Percentiles rank a stretch among this genome's conserved stretches.
Conservation (phyloP, 495 filamentous ascomycete species). For the Neurospora pannonica region DNA sequence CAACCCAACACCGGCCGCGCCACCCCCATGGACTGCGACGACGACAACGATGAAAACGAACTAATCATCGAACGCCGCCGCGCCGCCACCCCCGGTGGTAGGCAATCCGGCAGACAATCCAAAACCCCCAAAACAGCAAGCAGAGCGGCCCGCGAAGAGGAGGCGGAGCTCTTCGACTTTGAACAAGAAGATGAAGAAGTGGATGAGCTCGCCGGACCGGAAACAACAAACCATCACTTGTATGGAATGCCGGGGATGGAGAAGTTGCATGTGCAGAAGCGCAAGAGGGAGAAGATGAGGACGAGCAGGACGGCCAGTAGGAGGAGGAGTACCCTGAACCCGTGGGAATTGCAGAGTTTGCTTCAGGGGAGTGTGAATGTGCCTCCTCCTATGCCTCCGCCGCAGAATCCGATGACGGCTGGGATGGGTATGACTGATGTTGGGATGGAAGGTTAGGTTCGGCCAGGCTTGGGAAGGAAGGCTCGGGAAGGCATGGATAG, state of each 20-base stretch:
- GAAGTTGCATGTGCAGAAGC: conserved; percentile 28
- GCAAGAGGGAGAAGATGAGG: conserved; percentile 27
- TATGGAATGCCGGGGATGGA: neutral
- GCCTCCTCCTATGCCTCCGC: neutral
- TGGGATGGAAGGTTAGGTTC: neutral
- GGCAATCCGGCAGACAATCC: neutral
- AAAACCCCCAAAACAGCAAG: neutral
- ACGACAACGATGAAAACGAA: conserved; percentile 8
- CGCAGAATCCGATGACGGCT: neutral
- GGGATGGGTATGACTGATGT: neutral
- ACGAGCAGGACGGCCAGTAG: conserved; percentile 40
- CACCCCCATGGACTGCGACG: neutral
- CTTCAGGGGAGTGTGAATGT: conserved; percentile 13
- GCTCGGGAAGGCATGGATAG: neutral
- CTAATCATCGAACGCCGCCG: neutral
- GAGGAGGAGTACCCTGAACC: conserved; percentile 60
- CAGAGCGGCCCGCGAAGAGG: neutral
- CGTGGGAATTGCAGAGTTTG: conserved; percentile 55
- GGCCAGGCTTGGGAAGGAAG: neutral
- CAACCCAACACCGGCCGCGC: neutral
- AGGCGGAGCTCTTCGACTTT: neutral
- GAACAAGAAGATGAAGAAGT: conserved; percentile 7
- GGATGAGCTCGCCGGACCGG: conserved; percentile 17
- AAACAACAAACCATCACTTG: neutral
- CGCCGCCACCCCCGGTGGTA: neutral